Evolutionary conservation across 768 basidiomycete species (phyloP).

Genomic region (Saitozyma podzolica): DNA sequence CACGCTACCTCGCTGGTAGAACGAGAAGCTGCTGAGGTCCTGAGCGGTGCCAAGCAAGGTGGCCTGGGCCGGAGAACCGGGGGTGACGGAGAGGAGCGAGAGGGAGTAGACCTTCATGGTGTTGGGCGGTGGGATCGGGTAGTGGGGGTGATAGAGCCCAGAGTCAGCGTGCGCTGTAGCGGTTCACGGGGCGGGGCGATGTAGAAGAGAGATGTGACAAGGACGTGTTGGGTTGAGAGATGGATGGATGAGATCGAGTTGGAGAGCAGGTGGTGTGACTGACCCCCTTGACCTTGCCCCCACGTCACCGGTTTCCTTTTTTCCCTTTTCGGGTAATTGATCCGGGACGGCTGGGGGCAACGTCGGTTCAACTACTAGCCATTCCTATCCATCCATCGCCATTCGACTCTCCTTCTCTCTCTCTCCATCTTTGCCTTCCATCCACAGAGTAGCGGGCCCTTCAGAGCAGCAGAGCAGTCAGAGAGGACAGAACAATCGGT

Average conservation of each 20-base stretch:
- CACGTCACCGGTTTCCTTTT: not conserved
- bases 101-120: conserved; percentile 86
- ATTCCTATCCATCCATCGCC: too few relatives aligned
- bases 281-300: not conserved
- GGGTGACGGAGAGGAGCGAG: conserved; percentile 68
- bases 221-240: not conserved
- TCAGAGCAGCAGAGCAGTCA: too few relatives aligned
- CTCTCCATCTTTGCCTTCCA: too few relatives aligned
- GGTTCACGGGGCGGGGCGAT: not conserved
- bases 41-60: conserved; percentile 66
- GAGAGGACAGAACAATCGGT: not conserved
- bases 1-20: conserved; percentile 85
- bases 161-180: not conserved
- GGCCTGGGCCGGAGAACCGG: conserved; percentile 60
- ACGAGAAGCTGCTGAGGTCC: conserved; percentile 87
- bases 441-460: too few relatives aligned
- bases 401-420: too few relatives aligned
- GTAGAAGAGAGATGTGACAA: not conserved
- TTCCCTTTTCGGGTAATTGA: not conserved
- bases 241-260: not conserved
- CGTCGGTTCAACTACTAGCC: too few relatives aligned
- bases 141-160: not conserved
- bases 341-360: not conserved
- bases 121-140: conserved; percentile 1
- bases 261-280: not conserved